Evolutionary conservation across 140 eudicot genomes (phyloP), one percentile per base, ranked within the genome.

Genomic region (Bidens hawaiensis): DNA sequence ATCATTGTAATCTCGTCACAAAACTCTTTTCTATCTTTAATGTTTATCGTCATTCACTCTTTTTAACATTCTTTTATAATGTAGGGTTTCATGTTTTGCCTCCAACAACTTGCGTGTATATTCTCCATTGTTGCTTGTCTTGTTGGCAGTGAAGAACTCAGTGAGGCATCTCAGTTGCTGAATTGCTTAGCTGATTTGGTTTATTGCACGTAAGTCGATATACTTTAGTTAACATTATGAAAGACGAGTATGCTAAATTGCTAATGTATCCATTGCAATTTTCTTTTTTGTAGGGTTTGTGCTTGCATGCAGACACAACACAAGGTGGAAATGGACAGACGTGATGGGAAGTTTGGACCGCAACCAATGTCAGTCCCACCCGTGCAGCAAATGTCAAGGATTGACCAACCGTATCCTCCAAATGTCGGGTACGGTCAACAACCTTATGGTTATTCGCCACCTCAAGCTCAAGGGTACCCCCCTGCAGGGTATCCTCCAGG

Each of bases 241-340:
- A 38, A 11, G 9, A 60, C 5, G 38, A 52, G 55, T 55, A 30
- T n/a, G n/a, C n/a, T n/a, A n/a, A n/a, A n/a, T n/a, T 52, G 24
- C 72, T 74, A 51, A 73, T 54, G 15, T 56, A 46, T 42, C 2
- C 8, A 5, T 33, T 25, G 6, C 33, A 36, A 14, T 75, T 73
- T 59, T 16, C 36, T n/a, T 67, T 58, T 71, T 72, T 75, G 76
- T 75, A 83, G 95, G 83, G 95, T 83, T 65, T 87, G 95, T 65
- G 88, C 93, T 14, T 87, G 93, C 65, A 87, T 87, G 95, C 95
- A 86, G 96, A 90, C 97, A 65, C 97, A 90, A 38, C 97, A 90
- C 86, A 90, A 90, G 85, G 69, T 90, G 14, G 97, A 90, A 60
- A 87, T 90, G 96, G 97, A 90, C 82, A 90, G 87, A 77, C 77